Conservation (phyloP, 1,139 yeast species). For the Suhomyces chickasaworum region DNA sequence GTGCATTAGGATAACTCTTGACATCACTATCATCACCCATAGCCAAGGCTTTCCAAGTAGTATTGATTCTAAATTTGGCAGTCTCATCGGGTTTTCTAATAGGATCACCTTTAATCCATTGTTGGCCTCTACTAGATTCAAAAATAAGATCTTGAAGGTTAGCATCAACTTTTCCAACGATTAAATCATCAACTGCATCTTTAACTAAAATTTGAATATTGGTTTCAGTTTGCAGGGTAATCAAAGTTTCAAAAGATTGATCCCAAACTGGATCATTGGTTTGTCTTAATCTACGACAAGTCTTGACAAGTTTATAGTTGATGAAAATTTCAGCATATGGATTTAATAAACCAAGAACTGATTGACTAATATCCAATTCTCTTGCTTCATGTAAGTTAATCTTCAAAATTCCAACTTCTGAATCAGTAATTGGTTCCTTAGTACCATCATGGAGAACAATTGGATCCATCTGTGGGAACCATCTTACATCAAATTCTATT, state of each 20-base stretch:
- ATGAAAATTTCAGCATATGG: constrained; percentile 70
- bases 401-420: constrained; percentile 72
- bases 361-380: constrained; percentile 62
- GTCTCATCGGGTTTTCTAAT: constrained; percentile 32
- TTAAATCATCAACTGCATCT: constrained; percentile 52
- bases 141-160: constrained; percentile 57
- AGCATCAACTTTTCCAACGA: constrained; percentile 57
- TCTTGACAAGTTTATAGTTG: constrained; percentile 54
- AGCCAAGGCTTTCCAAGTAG: constrained; percentile 73
- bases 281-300: constrained; percentile 62
- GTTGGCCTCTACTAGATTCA: constrained; percentile 55
- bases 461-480: constrained; percentile 60
- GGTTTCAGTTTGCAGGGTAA: constrained; percentile 61
- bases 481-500: constrained; percentile 61
- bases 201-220: constrained; percentile 55
- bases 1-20: constrained; percentile 49
- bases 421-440: constrained; percentile 50
- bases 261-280: constrained; percentile 76
- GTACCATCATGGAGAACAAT: constrained; percentile 52
- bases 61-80: constrained; percentile 55
- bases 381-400: constrained; percentile 72
- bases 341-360: constrained; percentile 69
- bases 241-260: constrained; percentile 58
- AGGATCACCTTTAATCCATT: constrained; percentile 51
- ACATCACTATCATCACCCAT: constrained; percentile 54